Evolutionary conservation across 345 rosid species (phyloP).

Genomic region (Arabidopsis arenosa): DNA sequence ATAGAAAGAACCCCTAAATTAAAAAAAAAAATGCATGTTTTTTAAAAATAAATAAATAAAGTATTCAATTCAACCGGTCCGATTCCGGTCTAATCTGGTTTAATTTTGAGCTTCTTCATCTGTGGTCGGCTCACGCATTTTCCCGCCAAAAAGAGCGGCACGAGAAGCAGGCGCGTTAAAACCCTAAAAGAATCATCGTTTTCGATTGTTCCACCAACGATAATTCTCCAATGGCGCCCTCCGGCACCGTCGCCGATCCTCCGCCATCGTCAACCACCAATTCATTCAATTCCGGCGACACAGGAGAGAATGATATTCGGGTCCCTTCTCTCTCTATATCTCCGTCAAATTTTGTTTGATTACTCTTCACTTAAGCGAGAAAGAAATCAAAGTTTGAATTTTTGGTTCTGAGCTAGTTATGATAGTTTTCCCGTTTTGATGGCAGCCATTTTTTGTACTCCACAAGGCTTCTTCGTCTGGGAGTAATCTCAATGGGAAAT

Average conservation of each 20-base stretch:
- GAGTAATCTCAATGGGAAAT: constrained; percentile 51
- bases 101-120: background rate
- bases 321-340: constrained; percentile 36
- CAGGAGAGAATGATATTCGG: constrained; percentile 60
- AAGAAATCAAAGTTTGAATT: background rate
- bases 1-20: background rate
- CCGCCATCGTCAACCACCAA: constrained; percentile 41
- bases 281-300: constrained; percentile 34
- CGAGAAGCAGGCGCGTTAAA: constrained; percentile 24
- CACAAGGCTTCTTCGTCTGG: constrained; percentile 54
- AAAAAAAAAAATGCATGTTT: background rate
- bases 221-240: constrained; percentile 48
- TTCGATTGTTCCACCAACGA: constrained; percentile 21
- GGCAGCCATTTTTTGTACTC: constrained; percentile 73
- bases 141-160: constrained; percentile 58
- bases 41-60: too few relatives aligned
- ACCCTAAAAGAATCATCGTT: constrained; percentile 35
- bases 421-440: constrained; percentile 5
- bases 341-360: constrained; percentile 8
- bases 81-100: constrained; percentile 17
- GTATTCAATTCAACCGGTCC: background rate
- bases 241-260: constrained; percentile 46
- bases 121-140: constrained; percentile 28
- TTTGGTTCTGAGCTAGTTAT: constrained; percentile 6
- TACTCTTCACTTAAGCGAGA: background rate